Evolutionary conservation across 164 flowering plant genomes (phyloP).

Genomic region (Chimonanthus salicifolius): DNA sequence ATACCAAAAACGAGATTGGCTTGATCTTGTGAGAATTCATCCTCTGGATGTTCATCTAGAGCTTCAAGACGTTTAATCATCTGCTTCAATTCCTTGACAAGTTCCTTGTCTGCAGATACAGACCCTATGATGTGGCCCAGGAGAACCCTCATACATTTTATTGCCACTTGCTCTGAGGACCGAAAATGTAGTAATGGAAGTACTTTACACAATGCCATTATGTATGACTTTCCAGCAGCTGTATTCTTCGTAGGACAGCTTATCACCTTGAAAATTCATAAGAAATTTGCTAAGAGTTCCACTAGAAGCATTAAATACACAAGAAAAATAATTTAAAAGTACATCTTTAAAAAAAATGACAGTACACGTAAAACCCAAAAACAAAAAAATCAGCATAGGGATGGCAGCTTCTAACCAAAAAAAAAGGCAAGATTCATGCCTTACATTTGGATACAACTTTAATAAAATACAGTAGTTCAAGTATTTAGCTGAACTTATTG

Average conservation of each 20-base stretch:
- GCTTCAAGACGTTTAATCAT: conserved; percentile 57
- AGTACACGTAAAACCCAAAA: background rate
- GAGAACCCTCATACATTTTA: conserved; percentile 64
- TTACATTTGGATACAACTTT: background rate
- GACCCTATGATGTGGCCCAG: conserved; percentile 39
- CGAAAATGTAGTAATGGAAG: conserved; percentile 55
- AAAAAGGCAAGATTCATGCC: background rate
- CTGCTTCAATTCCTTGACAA: conserved; percentile 59
- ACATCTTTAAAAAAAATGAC: background rate
- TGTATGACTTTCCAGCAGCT: conserved; percentile 70
- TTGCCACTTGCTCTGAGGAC: conserved; percentile 55
- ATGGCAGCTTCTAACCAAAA: too few species aligned
- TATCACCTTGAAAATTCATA: conserved; percentile 40
- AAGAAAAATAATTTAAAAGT: background rate
- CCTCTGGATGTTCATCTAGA: conserved; percentile 54
- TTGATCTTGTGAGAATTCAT: conserved; percentile 46
- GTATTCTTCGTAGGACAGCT: conserved; percentile 65
- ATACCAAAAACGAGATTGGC: conserved; percentile 57
- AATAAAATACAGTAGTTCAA: background rate
- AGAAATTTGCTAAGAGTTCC: background rate
- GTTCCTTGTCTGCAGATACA: conserved; percentile 56
- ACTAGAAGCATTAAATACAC: background rate
- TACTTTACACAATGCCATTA: conserved; percentile 61
- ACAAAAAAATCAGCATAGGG: background rate
- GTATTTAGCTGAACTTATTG: background rate